Evolutionary conservation across 441 rosid species (phyloP).

Genomic region (Viola pubescens): DNA sequence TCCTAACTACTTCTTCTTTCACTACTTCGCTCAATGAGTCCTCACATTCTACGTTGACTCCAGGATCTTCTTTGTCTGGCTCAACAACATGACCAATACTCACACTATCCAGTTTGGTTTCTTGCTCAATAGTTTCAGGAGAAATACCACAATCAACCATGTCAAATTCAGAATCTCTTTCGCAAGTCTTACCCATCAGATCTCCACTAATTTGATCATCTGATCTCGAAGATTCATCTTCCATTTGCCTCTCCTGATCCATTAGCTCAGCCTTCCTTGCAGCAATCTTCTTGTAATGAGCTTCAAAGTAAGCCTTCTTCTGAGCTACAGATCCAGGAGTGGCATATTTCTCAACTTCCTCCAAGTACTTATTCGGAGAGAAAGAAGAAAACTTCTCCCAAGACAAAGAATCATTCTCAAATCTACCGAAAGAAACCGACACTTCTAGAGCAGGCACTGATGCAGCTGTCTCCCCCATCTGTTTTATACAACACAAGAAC

Average conservation of each 20-base stretch:
- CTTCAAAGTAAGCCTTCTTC: slow-evolving; percentile 92
- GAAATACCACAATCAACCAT: slow-evolving; percentile 19
- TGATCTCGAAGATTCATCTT: slow-evolving; percentile 25
- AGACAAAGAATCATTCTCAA: slow-evolving; percentile 87
- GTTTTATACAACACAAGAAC: slow-evolving; percentile 27
- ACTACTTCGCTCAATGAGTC: slow-evolving; percentile 24
- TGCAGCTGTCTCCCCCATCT: slow-evolving; percentile 43
- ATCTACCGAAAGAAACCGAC: slow-evolving; percentile 91
- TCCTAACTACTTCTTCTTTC: slow-evolving; percentile 28
- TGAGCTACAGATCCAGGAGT: slow-evolving; percentile 95
- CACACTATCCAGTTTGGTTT: slow-evolving; percentile 24
- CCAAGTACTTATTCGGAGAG: slow-evolving; percentile 90
- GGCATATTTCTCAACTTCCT: slow-evolving; percentile 94
- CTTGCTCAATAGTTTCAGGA: slow-evolving; percentile 36
- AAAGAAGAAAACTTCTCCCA: slow-evolving; percentile 98
- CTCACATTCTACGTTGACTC: slow-evolving; percentile 26
- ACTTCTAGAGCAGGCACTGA: slow-evolving; percentile 51
- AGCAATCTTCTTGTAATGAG: slow-evolving; percentile 88
- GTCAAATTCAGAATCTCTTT: slow-evolving; percentile 19
- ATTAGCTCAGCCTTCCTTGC: slow-evolving; percentile 70
- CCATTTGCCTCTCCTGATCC: slow-evolving; percentile 61
- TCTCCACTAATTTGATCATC: slow-evolving; percentile 28
- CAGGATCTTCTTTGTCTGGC: slow-evolving; percentile 28
- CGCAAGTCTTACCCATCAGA: slow-evolving; percentile 16
- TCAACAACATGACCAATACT: slow-evolving; percentile 21